Evolutionary conservation across 805 yeast species (phyloP).

Genomic region (Kregervanrija fluxuum): DNA sequence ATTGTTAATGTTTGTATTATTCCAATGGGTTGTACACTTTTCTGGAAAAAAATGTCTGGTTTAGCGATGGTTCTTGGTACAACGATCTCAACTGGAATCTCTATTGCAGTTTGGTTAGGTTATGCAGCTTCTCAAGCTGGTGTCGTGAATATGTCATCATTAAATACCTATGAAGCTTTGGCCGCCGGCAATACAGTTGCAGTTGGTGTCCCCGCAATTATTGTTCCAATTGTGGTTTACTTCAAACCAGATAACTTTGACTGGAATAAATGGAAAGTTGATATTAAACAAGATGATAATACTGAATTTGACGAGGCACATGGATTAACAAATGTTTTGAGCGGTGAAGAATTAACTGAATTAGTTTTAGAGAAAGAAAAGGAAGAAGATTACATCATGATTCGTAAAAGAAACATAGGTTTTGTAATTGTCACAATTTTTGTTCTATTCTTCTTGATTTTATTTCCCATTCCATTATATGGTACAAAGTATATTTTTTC

Average conservation of each 20-base stretch:
- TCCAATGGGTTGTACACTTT: conserved; percentile 41
- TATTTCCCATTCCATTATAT: conserved; percentile 35
- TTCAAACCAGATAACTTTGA: conserved; percentile 41
- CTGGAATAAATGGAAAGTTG: conserved; percentile 38
- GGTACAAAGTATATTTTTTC: conserved; percentile 33
- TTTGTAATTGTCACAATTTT: conserved; percentile 20
- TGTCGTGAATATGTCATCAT: conserved; percentile 21
- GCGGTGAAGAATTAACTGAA: conserved; percentile 25
- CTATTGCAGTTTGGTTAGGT: conserved; percentile 36
- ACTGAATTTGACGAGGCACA: conserved; percentile 25
- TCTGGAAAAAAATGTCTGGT: conserved; percentile 38
- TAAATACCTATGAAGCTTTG: conserved; percentile 46
- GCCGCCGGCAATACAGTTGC: conserved; percentile 54
- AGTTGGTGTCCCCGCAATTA: conserved; percentile 38
- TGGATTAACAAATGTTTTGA: conserved; percentile 23
- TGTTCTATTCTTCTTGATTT: conserved; percentile 23
- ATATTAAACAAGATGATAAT: conserved; percentile 38
- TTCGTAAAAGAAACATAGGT: conserved; percentile 23
- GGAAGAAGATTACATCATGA: conserved; percentile 17
- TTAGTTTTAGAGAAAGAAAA: conserved; percentile 18
- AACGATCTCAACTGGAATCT: conserved; percentile 35
- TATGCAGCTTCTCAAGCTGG: conserved; percentile 27
- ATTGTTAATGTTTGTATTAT: conserved; percentile 50
- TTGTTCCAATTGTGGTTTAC: conserved; percentile 39
- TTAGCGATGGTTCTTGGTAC: conserved; percentile 41